Conservation (phyloP, 139 green algal genomes). For the Eudorina sp. region DNA sequence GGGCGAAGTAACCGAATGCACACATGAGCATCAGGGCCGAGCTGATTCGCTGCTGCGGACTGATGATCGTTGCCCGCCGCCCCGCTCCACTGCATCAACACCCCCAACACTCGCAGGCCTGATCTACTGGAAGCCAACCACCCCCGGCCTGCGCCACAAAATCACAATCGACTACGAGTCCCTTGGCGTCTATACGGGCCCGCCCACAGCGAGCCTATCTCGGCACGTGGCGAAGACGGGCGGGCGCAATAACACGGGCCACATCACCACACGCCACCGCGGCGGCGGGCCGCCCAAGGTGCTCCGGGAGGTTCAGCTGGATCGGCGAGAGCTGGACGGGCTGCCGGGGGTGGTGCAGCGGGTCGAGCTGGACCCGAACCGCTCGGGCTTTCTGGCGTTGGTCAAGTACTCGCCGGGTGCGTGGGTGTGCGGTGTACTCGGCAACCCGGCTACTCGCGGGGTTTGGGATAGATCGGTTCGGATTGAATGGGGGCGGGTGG, state of each 20-base stretch:
- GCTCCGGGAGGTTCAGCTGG: conserved; percentile 37
- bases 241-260: conserved; percentile 82
- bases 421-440: too few relatives aligned
- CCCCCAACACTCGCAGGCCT: conserved; percentile 67
- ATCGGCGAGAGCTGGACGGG: background rate
- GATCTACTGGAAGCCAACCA: conserved; percentile 91
- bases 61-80: background rate
- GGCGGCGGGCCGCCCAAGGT: conserved; percentile 29
- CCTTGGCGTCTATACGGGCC: conserved; percentile 67
- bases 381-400: conserved; percentile 89
- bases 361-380: conserved; percentile 96
- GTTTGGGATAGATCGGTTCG: too few relatives aligned
- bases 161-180: conserved; percentile 62
- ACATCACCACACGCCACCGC: conserved; percentile 74
- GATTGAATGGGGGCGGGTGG: too few relatives aligned
- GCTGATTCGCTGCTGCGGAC: too few relatives aligned
- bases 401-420: conserved; percentile 42
- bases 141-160: conserved; percentile 81
- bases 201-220: conserved; percentile 55
- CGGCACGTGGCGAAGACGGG: conserved; percentile 68
- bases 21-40: too few relatives aligned
- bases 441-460: too few relatives aligned
- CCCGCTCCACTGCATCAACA: background rate
- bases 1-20: too few relatives aligned
- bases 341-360: conserved; percentile 80